Evolutionary conservation across 495 filamentous ascomycete genomes (phyloP), one percentile per base, ranked within the genome.

Genomic region (Penicillium riverlandense): DNA sequence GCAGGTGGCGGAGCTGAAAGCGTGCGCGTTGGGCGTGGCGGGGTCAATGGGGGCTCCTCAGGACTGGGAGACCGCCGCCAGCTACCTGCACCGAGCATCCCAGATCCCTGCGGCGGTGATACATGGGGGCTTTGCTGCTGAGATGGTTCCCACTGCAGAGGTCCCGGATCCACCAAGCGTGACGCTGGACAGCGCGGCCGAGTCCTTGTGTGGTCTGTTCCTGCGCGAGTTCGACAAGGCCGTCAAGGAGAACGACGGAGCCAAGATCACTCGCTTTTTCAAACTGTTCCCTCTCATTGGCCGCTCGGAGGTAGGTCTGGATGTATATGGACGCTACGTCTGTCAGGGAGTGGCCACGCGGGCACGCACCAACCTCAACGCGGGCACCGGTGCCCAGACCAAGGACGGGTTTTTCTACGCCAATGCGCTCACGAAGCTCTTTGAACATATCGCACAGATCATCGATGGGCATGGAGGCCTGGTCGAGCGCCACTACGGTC

Each of bases 1-100:
- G 57, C 90, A 95, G 61, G 94, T 98, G 6, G 83, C 87, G 7
- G 92, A 98, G 68, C 83, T 98, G 38, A 96, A 96, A 63, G 81
- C 90, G 7, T 98, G 92, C 57, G 87, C 97, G 34, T 78, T 96
- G 13, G 94, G 92, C n/a, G 90, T 97, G 22, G 80, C 87, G 11
- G 90, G 88, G 12, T 90, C 86, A 34, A 97, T 98, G 92, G 94
- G 92, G 10, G 92, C 89, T 2, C 85, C 94, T 33, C 92, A 98
- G 63, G 94, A 97, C 65, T 98, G 94, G 94, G 92, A 98, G 67
- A 91, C 84, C 1, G 92, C 92, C 4, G 92, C 92, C 33, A 84
- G 77, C 30, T 97, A 96, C 61, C 74, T 97, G 35, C 78, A 83
- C 40, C 82, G 92, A 9, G 88, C 94, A 5, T 76, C 79, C 35